Evolutionary conservation across 495 filamentous ascomycete species (phyloP).

Genomic region (Immersiella caudata): DNA sequence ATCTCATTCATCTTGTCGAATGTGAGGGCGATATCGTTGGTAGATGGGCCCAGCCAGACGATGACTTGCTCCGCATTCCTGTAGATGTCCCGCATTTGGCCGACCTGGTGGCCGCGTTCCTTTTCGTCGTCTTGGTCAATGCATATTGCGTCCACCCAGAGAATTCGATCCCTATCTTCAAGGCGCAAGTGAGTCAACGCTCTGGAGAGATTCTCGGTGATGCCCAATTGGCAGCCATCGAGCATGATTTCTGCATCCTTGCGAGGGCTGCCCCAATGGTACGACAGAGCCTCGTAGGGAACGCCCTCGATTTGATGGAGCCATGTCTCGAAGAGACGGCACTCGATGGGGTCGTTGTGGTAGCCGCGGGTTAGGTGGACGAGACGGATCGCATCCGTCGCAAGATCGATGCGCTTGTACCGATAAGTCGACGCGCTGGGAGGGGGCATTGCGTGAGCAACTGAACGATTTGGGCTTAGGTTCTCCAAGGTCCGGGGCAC

Average conservation of each 20-base stretch:
- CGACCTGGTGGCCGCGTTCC: constrained; percentile 24
- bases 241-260: neutral
- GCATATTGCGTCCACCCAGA: constrained; percentile 30
- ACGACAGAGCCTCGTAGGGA: constrained; percentile 40
- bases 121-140: constrained; percentile 25
- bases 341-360: neutral
- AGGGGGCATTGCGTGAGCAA: too few species aligned
- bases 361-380: neutral
- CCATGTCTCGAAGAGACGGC: neutral
- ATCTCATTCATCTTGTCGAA: neutral
- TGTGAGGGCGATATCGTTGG: neutral
- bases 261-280: constrained; percentile 34
- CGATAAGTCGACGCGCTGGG: too few species aligned
- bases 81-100: constrained; percentile 20
- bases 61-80: constrained; percentile 13
- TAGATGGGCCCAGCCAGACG: constrained; percentile 18
- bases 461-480: too few species aligned
- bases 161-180: neutral
- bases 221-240: neutral
- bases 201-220: constrained; percentile 14
- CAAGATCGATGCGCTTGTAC: neutral
- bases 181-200: constrained; percentile 8
- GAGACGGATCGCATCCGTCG: constrained; percentile 1
- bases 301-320: neutral
- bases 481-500: too few species aligned